Evolutionary conservation across 164 flowering plant genomes (phyloP).

Genomic region (Piper betle): DNA sequence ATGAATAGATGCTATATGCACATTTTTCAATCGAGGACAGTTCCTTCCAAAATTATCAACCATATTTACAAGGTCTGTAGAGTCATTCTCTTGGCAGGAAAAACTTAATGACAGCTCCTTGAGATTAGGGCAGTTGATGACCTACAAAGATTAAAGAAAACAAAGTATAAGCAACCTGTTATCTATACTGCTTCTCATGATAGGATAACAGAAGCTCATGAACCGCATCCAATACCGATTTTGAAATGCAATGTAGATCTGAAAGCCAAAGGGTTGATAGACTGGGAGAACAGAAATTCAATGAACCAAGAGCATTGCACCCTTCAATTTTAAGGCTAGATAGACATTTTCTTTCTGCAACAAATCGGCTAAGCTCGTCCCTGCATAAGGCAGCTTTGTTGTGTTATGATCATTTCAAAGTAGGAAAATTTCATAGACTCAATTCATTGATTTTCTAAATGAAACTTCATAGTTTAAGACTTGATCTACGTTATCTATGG

Average conservation of each 20-base stretch:
- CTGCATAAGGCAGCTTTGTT: slow-evolving; percentile 26
- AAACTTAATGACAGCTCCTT: slow-evolving; percentile 80
- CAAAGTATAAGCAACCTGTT: neutral
- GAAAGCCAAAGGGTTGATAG: slow-evolving; percentile 88
- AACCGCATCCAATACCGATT: slow-evolving; percentile 39
- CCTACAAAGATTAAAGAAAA: slow-evolving; percentile 26
- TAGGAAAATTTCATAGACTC: neutral
- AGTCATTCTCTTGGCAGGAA: slow-evolving; percentile 64
- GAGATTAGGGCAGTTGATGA: slow-evolving; percentile 75
- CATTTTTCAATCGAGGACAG: slow-evolving; percentile 67
- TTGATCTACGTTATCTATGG: no score
- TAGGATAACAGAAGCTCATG: neutral
- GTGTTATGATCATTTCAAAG: neutral
- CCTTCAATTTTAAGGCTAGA: slow-evolving; percentile 86
- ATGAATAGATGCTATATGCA: slow-evolving; percentile 70
- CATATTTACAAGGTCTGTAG: slow-evolving; percentile 56
- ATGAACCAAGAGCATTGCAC: slow-evolving; percentile 61
- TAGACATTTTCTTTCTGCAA: slow-evolving; percentile 66
- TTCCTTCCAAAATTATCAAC: slow-evolving; percentile 61
- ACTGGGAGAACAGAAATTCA: slow-evolving; percentile 56
- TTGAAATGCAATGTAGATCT: slow-evolving; percentile 63
- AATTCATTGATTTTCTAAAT: neutral
- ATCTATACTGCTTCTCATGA: neutral
- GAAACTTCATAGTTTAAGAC: no score
- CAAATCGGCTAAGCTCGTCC: slow-evolving; percentile 87